Evolutionary conservation across 2,329 filamentous ascomycete genomes (phyloP), one percentile per base, ranked within the genome.

Genomic region (Davidsoniella eucalypti): DNA sequence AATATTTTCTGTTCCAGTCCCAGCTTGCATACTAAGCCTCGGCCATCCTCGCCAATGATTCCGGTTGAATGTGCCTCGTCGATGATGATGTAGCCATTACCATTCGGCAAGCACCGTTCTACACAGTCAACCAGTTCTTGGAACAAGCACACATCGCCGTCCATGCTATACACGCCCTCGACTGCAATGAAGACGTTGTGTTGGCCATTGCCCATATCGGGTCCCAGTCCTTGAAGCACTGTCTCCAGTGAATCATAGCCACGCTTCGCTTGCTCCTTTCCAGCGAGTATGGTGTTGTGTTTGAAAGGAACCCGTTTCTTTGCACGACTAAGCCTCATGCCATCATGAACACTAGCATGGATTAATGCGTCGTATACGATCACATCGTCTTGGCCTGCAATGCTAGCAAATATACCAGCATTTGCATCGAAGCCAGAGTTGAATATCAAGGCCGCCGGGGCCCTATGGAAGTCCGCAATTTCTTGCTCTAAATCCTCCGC

Each of bases 101-200:
- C 69, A 0, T 54, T 53, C 0, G 79, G 75, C 0, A 87, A 63
- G 0, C 72, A 57, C 1, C 65, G 61, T 39, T 82, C 70, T 0
- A 82, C 71, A 4, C 74, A 65, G 0, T 69, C 61, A 1, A 82
- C 69, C 16, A 88, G 73, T 5, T 77, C 70, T 9, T 59, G 57
- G 9, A 92, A 64, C 0, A 80, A 81, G 0, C 75, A 75, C 16
- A 85, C 64, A 56, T 88, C 83, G 0, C 85, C 85, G 49, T 90
- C 84, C 85, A 92, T 92, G 60, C 82, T 87, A 61, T 92, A 90
- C 0, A 87, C 67, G 0, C 73, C 75, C 56, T 87, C 82, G 0
- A 85, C 69, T 0, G 76, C 76, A n/a, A 87, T 61, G 55, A 87
- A 83, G 2, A 86, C 69, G 55, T 75, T 79, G 0, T 59, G 59